These are phyloP conservation scores for Acer campestre DNA, from an alignment of 345 rosid genomes.

Conservation along the genomic window DNA sequence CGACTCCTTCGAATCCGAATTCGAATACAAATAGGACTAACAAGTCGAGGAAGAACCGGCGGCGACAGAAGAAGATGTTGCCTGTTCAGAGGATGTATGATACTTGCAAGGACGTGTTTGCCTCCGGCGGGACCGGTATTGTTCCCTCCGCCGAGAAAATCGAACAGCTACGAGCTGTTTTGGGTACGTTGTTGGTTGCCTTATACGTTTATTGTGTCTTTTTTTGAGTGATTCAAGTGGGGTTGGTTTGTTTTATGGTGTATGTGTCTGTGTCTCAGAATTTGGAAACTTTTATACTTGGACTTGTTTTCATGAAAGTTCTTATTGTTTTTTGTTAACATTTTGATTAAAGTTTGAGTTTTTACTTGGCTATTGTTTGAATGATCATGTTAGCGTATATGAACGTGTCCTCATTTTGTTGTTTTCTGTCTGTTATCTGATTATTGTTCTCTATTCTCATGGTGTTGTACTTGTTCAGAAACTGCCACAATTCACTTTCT, in stretches of 20 bases:
- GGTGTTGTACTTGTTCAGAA: neutral
- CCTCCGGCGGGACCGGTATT: constrained; percentile 45
- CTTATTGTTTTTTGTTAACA: neutral
- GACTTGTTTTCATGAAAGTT: neutral
- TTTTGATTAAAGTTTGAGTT: neutral
- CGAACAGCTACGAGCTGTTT: constrained; percentile 52
- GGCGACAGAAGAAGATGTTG: constrained; percentile 33
- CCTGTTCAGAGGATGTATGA: constrained; percentile 68
- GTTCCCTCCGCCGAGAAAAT: constrained; percentile 67
- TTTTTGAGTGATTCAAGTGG: neutral
- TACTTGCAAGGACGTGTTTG: constrained; percentile 77
- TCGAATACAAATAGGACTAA: constrained; percentile 13
- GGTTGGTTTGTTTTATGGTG: neutral
- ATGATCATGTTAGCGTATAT: neutral
- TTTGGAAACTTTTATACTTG: constrained; percentile 1
- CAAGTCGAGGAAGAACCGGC: constrained; percentile 42
- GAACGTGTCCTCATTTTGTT: neutral
- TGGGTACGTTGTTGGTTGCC: constrained; percentile 57
- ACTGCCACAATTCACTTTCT: constrained; percentile 11
- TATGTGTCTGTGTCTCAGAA: neutral
- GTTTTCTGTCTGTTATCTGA: neutral
- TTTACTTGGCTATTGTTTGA: neutral
- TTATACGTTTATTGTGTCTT: neutral
- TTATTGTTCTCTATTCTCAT: neutral
- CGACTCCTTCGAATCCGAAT: constrained; percentile 8